Evolutionary conservation across 2,329 filamentous ascomycete genomes (phyloP).

Genomic region (Arthrinium phaeospermum): DNA sequence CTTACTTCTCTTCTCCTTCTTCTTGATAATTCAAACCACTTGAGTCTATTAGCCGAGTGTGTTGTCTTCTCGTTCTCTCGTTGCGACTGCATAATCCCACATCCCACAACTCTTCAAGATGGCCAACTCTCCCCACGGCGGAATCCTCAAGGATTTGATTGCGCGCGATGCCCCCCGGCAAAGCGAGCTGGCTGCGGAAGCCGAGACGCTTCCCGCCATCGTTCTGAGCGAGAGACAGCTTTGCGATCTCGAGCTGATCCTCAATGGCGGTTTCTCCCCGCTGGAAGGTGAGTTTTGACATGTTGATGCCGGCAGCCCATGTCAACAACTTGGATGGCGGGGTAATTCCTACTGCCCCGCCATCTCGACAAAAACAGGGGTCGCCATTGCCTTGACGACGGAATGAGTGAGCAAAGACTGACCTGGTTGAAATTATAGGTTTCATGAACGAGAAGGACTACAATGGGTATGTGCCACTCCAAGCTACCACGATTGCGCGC

Average conservation of each 20-base stretch:
- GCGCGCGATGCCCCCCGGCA: slow-evolving; percentile 89
- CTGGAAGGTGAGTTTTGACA: slow-evolving; percentile 76
- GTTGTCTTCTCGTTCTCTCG: neutral
- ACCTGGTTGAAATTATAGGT: slow-evolving; percentile 57
- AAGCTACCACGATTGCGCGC: slow-evolving; percentile 21
- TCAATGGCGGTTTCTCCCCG: slow-evolving; percentile 97
- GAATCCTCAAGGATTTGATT: slow-evolving; percentile 96
- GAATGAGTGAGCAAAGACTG: slow-evolving; percentile 31
- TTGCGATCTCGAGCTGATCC: slow-evolving; percentile 95
- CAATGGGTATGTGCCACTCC: slow-evolving; percentile 68
- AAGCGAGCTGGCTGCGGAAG: slow-evolving; percentile 79
- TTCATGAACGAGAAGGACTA: slow-evolving; percentile 99
- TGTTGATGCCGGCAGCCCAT: slow-evolving; percentile 3
- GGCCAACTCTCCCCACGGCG: slow-evolving; percentile 81
- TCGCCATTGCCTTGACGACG: neutral
- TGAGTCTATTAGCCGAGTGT: neutral
- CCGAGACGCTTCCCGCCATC: slow-evolving; percentile 84
- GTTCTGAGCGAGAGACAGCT: slow-evolving; percentile 91
- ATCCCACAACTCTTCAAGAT: slow-evolving; percentile 43
- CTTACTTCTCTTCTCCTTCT: neutral
- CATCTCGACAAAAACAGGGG: slow-evolving; percentile 18
- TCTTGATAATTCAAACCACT: neutral
- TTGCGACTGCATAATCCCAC: slow-evolving; percentile 4
- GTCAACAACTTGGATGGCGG: slow-evolving; percentile 18
- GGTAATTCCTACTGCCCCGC: slow-evolving; percentile 21